Conservation (phyloP, 495 filamentous ascomycete genomes). For the Penicillium fimorum region DNA sequence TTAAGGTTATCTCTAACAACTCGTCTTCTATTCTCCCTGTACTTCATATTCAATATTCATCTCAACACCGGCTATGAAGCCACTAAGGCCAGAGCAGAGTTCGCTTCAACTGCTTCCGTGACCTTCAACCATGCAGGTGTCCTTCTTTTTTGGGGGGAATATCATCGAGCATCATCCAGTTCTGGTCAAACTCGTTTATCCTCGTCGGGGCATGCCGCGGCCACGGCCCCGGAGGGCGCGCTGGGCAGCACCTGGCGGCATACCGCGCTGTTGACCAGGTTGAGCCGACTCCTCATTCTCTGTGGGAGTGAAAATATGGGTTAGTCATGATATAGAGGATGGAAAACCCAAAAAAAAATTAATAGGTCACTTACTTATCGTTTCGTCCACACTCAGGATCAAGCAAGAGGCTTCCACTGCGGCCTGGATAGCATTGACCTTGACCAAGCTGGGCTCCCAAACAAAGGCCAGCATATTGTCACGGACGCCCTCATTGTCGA, state of each 20-base stretch:
- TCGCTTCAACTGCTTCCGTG: constrained; percentile 3
- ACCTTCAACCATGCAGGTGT: constrained; percentile 9
- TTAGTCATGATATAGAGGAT: constrained; percentile 18
- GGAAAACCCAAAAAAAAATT: not conserved
- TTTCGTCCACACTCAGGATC: constrained; percentile 96
- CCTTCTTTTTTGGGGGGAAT: constrained; percentile 18
- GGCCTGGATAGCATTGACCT: constrained; percentile 96
- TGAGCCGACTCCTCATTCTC: constrained; percentile 85
- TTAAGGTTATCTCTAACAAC: constrained; percentile 20
- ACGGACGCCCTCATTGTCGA: constrained; percentile 82
- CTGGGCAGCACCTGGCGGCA: constrained; percentile 92
- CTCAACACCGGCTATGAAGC: constrained; percentile 12
- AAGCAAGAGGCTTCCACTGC: constrained; percentile 92
- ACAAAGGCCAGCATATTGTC: constrained; percentile 94
- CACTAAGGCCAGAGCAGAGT: constrained; percentile 5
- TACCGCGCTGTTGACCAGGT: constrained; percentile 71
- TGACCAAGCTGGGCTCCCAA: constrained; percentile 94
- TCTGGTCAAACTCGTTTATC: constrained; percentile 33
- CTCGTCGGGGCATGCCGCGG: constrained; percentile 75
- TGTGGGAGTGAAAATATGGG: constrained; percentile 22
- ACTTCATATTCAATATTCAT: constrained; percentile 17
- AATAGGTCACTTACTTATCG: constrained; percentile 63
- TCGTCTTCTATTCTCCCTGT: constrained; percentile 19
- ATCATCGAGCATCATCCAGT: constrained; percentile 23
- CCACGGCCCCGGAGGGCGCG: constrained; percentile 81